A percentile compares a stretch with the other conserved stretches of the same genome.
Evolutionary conservation across 148 eudicot genomes (phyloP).

Genomic region (Chenopodium formosanum): DNA sequence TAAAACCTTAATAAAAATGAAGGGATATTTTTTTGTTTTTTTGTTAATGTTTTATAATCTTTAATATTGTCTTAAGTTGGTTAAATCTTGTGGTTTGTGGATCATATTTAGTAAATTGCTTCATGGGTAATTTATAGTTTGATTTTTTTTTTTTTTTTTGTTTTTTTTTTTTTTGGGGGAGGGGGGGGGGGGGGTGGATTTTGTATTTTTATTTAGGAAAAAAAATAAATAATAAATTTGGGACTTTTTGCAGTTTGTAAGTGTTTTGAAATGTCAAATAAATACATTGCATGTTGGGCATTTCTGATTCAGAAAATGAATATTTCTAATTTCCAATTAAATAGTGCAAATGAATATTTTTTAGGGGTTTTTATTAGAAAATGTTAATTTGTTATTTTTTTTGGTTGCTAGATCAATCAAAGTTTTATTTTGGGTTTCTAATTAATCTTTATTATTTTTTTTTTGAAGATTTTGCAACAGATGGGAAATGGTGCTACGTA

Average conservation of each 20-base stretch:
- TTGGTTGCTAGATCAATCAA: neutral
- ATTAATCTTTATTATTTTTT: neutral
- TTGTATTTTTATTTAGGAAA: no score
- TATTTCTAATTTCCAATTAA: no score
- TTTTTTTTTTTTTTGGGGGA: no score
- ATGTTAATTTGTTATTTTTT: neutral
- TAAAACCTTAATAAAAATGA: neutral
- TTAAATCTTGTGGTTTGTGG: neutral
- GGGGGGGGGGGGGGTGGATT: no score
- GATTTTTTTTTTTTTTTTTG: no score
- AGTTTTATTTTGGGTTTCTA: neutral
- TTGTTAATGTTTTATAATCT: neutral
- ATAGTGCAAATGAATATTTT: neutral
- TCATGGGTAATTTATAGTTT: neutral
- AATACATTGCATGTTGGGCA: neutral
- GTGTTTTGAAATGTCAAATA: no score
- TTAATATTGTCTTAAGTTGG: neutral
- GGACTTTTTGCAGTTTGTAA: no score
- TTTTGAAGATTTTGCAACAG: conserved; percentile 75
- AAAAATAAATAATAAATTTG: no score
- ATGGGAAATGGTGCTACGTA: conserved; percentile 94
- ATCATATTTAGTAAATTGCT: neutral
- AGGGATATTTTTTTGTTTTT: neutral
- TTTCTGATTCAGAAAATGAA: neutral
- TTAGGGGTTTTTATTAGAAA: neutral